A percentile compares a stretch with the other conserved stretches of the same genome.
phyloP scores from a whole-genome alignment of 1,139 yeast species.

The Meyerozyma guilliermondii region DNA sequence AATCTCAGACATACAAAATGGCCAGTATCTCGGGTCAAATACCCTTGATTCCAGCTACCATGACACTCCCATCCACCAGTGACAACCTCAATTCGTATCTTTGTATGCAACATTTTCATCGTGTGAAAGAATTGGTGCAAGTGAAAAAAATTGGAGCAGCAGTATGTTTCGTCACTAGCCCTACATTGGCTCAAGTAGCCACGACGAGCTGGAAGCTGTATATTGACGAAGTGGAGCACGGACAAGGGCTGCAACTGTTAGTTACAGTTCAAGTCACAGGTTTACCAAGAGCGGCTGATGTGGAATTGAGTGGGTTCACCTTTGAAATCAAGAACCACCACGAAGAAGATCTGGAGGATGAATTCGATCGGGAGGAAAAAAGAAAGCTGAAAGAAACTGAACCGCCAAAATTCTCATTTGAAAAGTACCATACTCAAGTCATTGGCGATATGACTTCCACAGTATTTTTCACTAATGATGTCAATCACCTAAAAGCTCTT shows the following conservation, averaged over 20 bases:
- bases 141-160: conserved; percentile 40
- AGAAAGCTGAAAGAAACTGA: background rate
- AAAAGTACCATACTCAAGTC: conserved; percentile 5
- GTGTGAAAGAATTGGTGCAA: conserved; percentile 55
- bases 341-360: conserved; percentile 35
- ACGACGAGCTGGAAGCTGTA: conserved; percentile 37
- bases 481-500: conserved; percentile 8
- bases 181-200: conserved; percentile 22
- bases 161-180: conserved; percentile 49
- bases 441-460: conserved; percentile 8
- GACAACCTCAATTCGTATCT: conserved; percentile 33
- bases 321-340: conserved; percentile 29
- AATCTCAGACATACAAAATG: conserved; percentile 29
- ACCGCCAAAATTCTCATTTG: conserved; percentile 5
- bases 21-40: conserved; percentile 89
- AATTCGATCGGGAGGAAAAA: conserved; percentile 14
- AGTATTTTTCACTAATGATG: conserved; percentile 16
- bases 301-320: conserved; percentile 75
- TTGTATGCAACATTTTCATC: conserved; percentile 68
- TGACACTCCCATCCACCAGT: conserved; percentile 40
- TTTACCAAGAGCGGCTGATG: conserved; percentile 64
- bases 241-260: conserved; percentile 21
- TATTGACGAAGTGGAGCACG: conserved; percentile 13
- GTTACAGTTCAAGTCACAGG: conserved; percentile 53
- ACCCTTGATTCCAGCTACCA: conserved; percentile 69